Evolutionary conservation across 495 filamentous ascomycete species (phyloP).

Genomic region (Viridothelium virens): DNA sequence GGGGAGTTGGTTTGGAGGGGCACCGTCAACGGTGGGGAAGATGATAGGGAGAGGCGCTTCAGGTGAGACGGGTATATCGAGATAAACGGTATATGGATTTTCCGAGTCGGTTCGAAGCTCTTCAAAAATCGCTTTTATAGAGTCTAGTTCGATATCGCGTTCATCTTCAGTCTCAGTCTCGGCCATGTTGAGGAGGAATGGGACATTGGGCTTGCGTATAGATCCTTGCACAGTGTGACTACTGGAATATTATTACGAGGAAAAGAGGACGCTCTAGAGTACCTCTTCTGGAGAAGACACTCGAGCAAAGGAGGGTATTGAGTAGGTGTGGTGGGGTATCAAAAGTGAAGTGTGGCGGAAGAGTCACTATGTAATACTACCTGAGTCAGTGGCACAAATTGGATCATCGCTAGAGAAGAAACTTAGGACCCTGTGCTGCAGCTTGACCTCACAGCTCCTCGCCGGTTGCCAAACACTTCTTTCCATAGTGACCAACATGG

Average conservation of each 20-base stretch:
- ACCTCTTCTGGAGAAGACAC: not conserved
- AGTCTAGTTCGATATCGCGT: constrained; percentile 69
- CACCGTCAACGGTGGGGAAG: constrained; percentile 51
- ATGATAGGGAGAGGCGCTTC: constrained; percentile 57
- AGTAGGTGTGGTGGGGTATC: too few species aligned
- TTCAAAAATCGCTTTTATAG: constrained; percentile 83
- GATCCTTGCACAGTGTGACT: too few species aligned
- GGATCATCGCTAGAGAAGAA: too few species aligned
- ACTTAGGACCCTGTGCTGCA: not conserved
- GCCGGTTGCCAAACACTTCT: not conserved
- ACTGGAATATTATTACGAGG: too few species aligned
- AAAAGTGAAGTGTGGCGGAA: too few species aligned
- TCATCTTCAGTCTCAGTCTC: constrained; percentile 49
- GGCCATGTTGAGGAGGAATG: constrained; percentile 28
- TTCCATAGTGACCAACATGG: constrained; percentile 27
- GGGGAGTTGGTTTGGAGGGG: constrained; percentile 31
- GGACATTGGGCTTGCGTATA: constrained; percentile 5
- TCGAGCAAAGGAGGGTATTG: not conserved
- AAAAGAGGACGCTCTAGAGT: not conserved
- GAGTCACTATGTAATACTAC: too few species aligned
- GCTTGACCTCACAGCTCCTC: not conserved
- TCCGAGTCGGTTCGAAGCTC: constrained; percentile 60
- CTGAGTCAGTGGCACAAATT: too few species aligned
- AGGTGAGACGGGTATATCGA: constrained; percentile 69
- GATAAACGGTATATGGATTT: constrained; percentile 54